These are phyloP conservation scores for Coemansia linderi DNA, from an alignment of 371 early-diverging fungal species.

Conservation along the genomic window DNA sequence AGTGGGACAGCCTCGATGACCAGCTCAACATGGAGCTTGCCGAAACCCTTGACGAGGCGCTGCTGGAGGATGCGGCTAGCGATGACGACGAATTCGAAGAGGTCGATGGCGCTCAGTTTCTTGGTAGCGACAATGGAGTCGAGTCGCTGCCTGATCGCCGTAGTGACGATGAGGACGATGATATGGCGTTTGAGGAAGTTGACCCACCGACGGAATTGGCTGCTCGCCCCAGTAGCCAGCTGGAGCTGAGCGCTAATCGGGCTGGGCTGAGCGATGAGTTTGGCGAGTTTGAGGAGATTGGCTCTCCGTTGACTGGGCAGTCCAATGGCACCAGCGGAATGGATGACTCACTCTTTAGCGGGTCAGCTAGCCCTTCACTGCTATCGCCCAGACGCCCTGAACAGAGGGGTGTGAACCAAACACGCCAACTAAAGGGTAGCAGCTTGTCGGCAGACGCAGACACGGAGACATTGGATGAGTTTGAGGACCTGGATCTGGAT, in stretches of 20 bases:
- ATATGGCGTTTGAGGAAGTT: slow-evolving; percentile 42
- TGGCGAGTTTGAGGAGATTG: slow-evolving; percentile 44
- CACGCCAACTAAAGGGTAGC: background rate
- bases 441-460: slow-evolving; percentile 2
- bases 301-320: slow-evolving; percentile 15
- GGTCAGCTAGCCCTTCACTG: slow-evolving; percentile 21
- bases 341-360: slow-evolving; percentile 37
- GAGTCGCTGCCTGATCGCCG: slow-evolving; percentile 14
- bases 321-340: slow-evolving; percentile 12
- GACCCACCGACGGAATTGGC: slow-evolving; percentile 19
- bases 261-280: slow-evolving; percentile 28
- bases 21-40: slow-evolving; percentile 32
- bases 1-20: slow-evolving; percentile 17
- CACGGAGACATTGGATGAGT: slow-evolving; percentile 23
- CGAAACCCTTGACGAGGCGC: slow-evolving; percentile 22
- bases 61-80: slow-evolving; percentile 28
- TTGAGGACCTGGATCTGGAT: slow-evolving; percentile 41
- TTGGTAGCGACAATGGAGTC: background rate
- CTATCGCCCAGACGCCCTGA: background rate
- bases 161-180: slow-evolving; percentile 18
- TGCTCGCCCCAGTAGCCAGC: background rate
- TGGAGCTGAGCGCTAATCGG: background rate
- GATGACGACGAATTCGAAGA: slow-evolving; percentile 51
- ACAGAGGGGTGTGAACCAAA: background rate
- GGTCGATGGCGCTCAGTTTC: slow-evolving; percentile 31